Base-by-base conservation (phyloP, 805 yeast genomes). In the Schizosaccharomyces japonicus region DNA sequence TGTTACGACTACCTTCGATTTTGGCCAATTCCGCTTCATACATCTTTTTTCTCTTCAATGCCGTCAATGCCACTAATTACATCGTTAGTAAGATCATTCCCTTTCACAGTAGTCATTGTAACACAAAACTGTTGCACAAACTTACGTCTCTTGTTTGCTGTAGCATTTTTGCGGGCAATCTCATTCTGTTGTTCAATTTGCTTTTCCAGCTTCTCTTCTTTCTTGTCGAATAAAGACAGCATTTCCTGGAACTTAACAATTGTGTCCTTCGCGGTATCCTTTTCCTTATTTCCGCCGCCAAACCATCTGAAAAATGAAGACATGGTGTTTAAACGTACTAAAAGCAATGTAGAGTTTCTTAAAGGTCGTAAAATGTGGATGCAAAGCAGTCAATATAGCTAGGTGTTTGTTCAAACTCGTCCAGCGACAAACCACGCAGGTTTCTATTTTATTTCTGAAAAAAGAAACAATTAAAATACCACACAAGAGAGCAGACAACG, bases 241-340 rank as follows among this genome's bases (percentile, higher is more conserved):
- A 87, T 96, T 59, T 81, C 92, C 52, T 95, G 72, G 52, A 87
- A 68, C 54, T 76, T 79, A 44, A 87, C 80, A 49, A 90, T 90
- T 29, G 96, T 94, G 70, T 80, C 77, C 69, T 83, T 85, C 47
- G 96, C 92, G 54, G 73, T 69, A 58, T 85, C 95, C 58, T 79
- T 81, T 62, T 73, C 42, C 17, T 28, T 25, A 36, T 21, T 21
- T 17, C 21, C 36, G 26, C 42, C 42, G 13, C 42, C 42, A 36
- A 36, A 36, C 42, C 42, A 36, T 21, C 23, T 36, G 15, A 36
- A 36, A 19, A 36, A n/a, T 15, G 13, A 13, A 15, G 42, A 36
- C 42, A 36, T 36, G 6, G 17, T 36, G 7, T 21, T 32, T 6
- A 11, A 13, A 15, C n/a, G 17, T 32, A 32, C 19, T 13, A 32